Evolutionary conservation across 2,329 filamentous ascomycete genomes (phyloP), one percentile per base, ranked within the genome.

Genomic region (Ophiostoma sp.): DNA sequence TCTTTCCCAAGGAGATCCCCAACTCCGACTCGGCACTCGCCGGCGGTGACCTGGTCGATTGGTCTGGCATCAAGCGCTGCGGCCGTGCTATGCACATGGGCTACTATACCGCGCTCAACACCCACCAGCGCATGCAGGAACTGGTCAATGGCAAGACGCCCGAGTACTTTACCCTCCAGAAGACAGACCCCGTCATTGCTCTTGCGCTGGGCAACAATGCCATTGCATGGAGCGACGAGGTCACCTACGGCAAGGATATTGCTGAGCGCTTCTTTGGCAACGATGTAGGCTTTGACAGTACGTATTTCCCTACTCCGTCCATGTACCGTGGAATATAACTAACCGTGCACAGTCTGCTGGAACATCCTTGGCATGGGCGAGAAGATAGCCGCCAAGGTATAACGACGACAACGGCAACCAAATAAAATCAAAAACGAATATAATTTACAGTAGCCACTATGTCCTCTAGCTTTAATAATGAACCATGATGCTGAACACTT

Each of bases 41-140:
- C 12, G 81, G 86, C 38, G 91, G 91, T 16, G 91, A 94, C 75
- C 79, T 90, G 16, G 84, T 84, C 44, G 79, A 81, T 64, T 93
- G 91, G 90, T 84, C 88, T 0, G 90, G 90, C 60, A 92, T 94
- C 79, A 93, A 92, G 80, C 88, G 91, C 62, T 91, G 88, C 73
- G 90, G 91, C 38, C 85, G 82, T 16, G 91, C 91, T 45, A 91
- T 93, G 84, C 85, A 90, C 74, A 87, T 88, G 81, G 91, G 90
- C 49, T 85, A 87, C 74, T 81, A 84, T 70, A 84, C 85, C 3
- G 89, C 86, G 6, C 77, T 83, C 67, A 93, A 93, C 75, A 83
- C 90, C 67, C 84, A 90, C 77, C 84, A 89, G 77, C 78, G 81
- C 38, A 86, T 90, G 75, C 76, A 85, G 62, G 74, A 79, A 67